phyloP scores from a whole-genome alignment of 2,329 filamentous ascomycete species.

The Monosporascus cannonballus region DNA sequence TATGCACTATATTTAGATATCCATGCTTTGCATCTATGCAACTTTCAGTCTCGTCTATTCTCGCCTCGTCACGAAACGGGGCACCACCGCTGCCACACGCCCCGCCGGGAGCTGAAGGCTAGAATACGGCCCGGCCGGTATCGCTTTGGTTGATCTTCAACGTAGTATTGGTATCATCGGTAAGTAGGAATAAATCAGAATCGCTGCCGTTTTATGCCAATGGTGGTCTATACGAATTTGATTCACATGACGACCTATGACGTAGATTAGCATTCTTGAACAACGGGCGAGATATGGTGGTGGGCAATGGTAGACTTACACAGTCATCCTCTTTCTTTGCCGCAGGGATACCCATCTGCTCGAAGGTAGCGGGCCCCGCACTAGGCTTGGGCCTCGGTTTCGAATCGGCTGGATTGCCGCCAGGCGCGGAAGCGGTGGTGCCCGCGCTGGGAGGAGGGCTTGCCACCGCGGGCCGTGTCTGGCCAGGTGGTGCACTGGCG shows the following conservation, averaged over 20 bases:
- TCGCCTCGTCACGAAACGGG: too few species aligned
- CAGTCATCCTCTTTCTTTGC: constrained; percentile 84
- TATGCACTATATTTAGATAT: too few species aligned
- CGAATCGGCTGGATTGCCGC: constrained; percentile 30
- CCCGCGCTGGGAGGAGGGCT: constrained; percentile 23
- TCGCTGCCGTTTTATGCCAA: constrained; percentile 3
- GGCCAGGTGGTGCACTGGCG: constrained; percentile 29
- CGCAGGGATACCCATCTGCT: constrained; percentile 93
- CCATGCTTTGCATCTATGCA: too few species aligned
- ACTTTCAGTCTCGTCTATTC: too few species aligned
- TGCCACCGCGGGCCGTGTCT: constrained; percentile 15
- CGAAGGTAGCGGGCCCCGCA: constrained; percentile 90
- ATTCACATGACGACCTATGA: constrained; percentile 14
- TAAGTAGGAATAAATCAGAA: constrained; percentile 8
- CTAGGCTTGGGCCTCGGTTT: constrained; percentile 38
- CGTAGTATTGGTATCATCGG: constrained; percentile 12
- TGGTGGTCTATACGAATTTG: not conserved
- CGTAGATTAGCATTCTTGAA: constrained; percentile 1
- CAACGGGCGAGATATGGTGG: too few species aligned
- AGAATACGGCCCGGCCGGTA: too few species aligned
- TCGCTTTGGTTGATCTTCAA: not conserved
- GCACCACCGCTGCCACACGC: too few species aligned
- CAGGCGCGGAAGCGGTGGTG: constrained; percentile 23
- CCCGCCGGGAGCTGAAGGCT: too few species aligned
- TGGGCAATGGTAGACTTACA: constrained; percentile 48